Base-by-base conservation (phyloP, 1,284 basidiomycete genomes). In the Exobasidium rhododendri region DNA sequence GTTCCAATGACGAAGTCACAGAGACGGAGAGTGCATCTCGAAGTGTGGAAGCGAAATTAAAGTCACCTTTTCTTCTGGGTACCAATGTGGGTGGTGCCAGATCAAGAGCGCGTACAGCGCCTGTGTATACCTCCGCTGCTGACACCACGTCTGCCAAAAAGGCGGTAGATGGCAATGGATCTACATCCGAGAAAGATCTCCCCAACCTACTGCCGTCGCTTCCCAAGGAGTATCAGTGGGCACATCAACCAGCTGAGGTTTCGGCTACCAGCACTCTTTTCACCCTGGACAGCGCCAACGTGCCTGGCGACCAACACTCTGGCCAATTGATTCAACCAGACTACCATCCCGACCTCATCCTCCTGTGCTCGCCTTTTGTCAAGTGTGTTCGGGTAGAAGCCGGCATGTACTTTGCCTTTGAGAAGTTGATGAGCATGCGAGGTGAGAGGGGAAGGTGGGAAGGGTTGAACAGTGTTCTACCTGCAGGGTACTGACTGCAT, bases 331-430 rank as follows among this genome's bases (percentile, higher is more conserved):
- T 50, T 50, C 51, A 60, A 26, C 32, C 58, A 26, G 73, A 74
- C n/a, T 78, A 75, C 47, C 73, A 77, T 43, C 75, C 75, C 4
- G 76, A 73, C 2, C 61, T 79, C n/a, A 72, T 79, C 10, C 74
- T 74, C 56, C 71, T 79, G 1, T 79, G 77, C 44, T 73, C 74
- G 7, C 76, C 78, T 13, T 80, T 80, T 47, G 78, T 79, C 2
- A 71, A 77, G 55, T 80, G 76, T 47, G 68, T 80, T 0, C 67
- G 73, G 2, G 77, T 74, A 1, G 79, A 80, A 56, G 75, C 79
- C 13, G 78, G 78, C 24, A 78, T 80, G 70, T 80, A 74, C 67
- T 80, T 80, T 63, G 75, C 76, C 4, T 80, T 80, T 60, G 77
- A 79, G 45, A 65, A 62, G 30, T 68, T 80, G 1, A 79, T 80